These are phyloP conservation scores for Cocos nucifera DNA, from an alignment of 176 grass and related monocot species.

Conservation along the genomic window DNA sequence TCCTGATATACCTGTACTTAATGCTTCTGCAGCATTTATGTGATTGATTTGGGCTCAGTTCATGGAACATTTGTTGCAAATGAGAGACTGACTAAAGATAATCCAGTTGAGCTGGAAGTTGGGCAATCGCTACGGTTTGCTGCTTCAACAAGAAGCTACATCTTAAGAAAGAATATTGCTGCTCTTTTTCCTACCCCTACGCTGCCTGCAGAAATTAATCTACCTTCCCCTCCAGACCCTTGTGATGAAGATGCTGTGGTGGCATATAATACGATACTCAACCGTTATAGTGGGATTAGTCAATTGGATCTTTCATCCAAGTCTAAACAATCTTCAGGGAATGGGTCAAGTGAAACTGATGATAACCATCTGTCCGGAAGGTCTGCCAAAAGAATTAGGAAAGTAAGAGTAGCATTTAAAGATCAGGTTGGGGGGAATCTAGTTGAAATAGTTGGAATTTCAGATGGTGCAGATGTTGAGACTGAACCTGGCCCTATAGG, in stretches of 20 bases:
- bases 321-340: constrained; percentile 24
- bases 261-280: constrained; percentile 93
- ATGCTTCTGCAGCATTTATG: constrained; percentile 59
- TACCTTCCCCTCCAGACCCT: constrained; percentile 89
- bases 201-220: constrained; percentile 55
- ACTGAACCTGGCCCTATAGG: constrained; percentile 84
- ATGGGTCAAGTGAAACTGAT: constrained; percentile 24
- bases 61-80: constrained; percentile 97
- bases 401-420: constrained; percentile 56
- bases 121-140: constrained; percentile 90
- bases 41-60: constrained; percentile 88
- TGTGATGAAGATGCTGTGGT: constrained; percentile 79
- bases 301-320: constrained; percentile 32
- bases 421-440: constrained; percentile 68
- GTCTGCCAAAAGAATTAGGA: constrained; percentile 61
- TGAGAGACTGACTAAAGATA: constrained; percentile 85
- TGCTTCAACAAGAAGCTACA: constrained; percentile 81
- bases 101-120: constrained; percentile 85
- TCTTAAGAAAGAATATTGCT: constrained; percentile 67
- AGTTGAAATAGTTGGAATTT: constrained; percentile 90
- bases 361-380: constrained; percentile 27
- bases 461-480: constrained; percentile 86
- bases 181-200: constrained; percentile 47
- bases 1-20: constrained; percentile 1
- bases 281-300: constrained; percentile 59